These are phyloP conservation scores for Carpinus fangiana DNA, from an alignment of 306 rosid species.

Conservation along the genomic window DNA sequence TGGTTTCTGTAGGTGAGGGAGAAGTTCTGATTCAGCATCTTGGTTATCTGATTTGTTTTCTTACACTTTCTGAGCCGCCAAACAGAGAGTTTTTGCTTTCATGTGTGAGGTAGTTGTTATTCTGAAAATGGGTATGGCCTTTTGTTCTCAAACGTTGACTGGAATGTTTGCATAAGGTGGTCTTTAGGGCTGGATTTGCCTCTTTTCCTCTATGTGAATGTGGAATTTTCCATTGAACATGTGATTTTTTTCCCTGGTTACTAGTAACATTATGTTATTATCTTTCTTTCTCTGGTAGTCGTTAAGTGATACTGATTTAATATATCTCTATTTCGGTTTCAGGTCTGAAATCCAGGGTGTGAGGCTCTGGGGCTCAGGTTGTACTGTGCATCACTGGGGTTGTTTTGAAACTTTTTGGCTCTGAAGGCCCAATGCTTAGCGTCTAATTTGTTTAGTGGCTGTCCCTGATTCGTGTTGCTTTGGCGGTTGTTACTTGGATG, in stretches of 20 bases:
- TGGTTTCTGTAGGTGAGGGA: not conserved
- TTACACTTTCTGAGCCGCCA: not conserved
- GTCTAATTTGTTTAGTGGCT: not conserved
- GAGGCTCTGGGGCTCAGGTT: conserved; percentile 2
- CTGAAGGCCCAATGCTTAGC: not conserved
- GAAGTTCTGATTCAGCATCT: not conserved
- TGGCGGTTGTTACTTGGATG: conserved; percentile 11
- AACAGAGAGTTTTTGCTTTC: not conserved
- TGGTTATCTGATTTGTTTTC: not conserved
- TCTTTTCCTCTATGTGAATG: no score
- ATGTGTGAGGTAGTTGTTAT: not conserved
- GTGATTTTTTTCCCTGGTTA: not conserved
- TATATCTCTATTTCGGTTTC: not conserved
- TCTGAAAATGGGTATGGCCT: not conserved
- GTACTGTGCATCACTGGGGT: not conserved
- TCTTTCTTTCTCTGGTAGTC: not conserved
- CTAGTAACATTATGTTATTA: no score
- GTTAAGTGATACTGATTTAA: not conserved
- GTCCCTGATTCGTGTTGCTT: not conserved
- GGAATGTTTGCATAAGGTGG: not conserved
- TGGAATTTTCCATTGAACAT: not conserved
- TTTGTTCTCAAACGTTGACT: not conserved
- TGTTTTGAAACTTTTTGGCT: not conserved
- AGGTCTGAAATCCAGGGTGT: conserved; percentile 6
- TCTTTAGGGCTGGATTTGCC: not conserved